These are phyloP conservation scores for Linaria vulgaris DNA, from an alignment of 257 asterid species.

Conservation along the genomic window DNA sequence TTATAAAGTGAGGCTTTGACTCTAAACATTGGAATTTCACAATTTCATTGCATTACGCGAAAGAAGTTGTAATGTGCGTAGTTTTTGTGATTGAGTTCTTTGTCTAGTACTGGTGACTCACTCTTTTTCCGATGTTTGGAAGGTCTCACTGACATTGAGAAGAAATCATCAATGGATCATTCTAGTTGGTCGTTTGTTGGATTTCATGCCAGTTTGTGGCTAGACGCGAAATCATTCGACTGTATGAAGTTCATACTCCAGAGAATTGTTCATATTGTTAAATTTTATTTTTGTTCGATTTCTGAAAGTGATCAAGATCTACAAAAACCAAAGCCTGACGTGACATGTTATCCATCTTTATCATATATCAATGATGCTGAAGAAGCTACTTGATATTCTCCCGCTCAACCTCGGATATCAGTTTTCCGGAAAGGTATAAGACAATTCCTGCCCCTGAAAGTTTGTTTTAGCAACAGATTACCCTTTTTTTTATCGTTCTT, in stretches of 20 bases:
- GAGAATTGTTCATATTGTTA: conserved; percentile 62
- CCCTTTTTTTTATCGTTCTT: not conserved
- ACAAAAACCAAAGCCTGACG: conserved; percentile 32
- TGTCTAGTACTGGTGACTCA: conserved; percentile 18
- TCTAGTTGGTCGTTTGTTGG: conserved; percentile 69
- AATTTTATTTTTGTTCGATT: conserved; percentile 39
- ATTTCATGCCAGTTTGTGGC: conserved; percentile 50
- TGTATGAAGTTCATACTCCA: conserved; percentile 79
- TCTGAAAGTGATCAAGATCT: conserved; percentile 34
- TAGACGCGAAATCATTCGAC: conserved; percentile 66
- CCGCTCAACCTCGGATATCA: conserved; percentile 56
- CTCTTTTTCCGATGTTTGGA: conserved; percentile 32
- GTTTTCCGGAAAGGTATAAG: conserved; percentile 58
- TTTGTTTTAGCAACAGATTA: conserved; percentile 11
- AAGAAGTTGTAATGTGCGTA: not conserved
- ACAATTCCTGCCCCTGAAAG: conserved; percentile 9
- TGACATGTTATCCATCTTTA: conserved; percentile 35
- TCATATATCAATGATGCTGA: conserved; percentile 46
- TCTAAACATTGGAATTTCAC: not conserved
- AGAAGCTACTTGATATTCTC: conserved; percentile 75
- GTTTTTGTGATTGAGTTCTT: not conserved
- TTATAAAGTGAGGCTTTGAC: conserved; percentile 4
- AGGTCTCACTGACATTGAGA: conserved; percentile 56
- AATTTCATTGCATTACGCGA: conserved; percentile 13
- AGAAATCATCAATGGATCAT: conserved; percentile 56